Percentiles rank a stretch among this genome's conserved stretches.
phyloP scores from a whole-genome alignment of 495 filamentous ascomycete species.

The Neurospora terricola region DNA sequence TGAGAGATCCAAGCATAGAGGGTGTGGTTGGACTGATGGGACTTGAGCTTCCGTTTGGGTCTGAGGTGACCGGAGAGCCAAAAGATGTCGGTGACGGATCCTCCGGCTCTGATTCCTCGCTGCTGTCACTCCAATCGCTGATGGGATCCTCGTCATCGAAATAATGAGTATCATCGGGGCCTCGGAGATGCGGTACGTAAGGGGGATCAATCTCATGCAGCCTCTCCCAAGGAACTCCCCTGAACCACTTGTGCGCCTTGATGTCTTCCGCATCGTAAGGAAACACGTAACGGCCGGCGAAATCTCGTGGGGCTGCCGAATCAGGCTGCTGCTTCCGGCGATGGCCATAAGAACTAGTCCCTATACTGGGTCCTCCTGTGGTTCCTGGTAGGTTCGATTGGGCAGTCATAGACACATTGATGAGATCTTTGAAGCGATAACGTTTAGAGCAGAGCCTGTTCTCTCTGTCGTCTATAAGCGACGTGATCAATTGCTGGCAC shows the following conservation, averaged over 20 bases:
- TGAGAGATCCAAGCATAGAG: not conserved
- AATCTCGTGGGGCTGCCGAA: constrained; percentile 18
- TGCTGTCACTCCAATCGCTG: constrained; percentile 39
- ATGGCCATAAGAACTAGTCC: not conserved
- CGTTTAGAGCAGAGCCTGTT: constrained; percentile 60
- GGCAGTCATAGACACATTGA: constrained; percentile 11
- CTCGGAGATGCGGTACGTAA: constrained; percentile 59
- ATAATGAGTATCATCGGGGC: constrained; percentile 76
- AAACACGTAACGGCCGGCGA: constrained; percentile 55
- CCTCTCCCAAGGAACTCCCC: constrained; percentile 54
- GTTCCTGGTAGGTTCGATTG: not conserved
- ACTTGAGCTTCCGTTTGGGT: not conserved
- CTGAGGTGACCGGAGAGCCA: not conserved
- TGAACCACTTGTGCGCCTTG: constrained; percentile 67
- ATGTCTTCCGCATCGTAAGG: constrained; percentile 69
- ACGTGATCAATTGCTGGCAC: constrained; percentile 63
- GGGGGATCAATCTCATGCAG: constrained; percentile 62
- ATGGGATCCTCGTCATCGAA: constrained; percentile 75
- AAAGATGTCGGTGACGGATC: not conserved
- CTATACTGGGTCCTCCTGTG: not conserved
- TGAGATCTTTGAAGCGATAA: constrained; percentile 55
- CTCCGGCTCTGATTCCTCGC: constrained; percentile 31
- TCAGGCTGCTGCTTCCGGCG: constrained; percentile 9
- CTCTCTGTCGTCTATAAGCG: constrained; percentile 69
- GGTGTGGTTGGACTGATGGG: not conserved